Base-by-base conservation (phyloP, 805 yeast species). In the Suhomyces tanzawaensis region DNA sequence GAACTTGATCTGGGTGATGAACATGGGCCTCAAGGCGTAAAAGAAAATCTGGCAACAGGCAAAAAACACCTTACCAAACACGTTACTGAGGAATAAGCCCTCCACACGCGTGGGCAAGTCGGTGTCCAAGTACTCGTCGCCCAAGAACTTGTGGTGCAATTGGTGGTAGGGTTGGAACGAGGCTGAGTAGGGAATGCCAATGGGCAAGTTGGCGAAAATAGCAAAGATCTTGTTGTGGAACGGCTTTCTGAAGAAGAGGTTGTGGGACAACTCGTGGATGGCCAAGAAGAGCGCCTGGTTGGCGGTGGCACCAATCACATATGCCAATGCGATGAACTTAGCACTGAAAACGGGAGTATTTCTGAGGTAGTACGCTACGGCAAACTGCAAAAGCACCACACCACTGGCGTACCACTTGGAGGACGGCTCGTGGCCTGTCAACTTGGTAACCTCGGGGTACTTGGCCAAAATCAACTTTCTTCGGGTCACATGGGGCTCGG, bases 21-120 rank as follows among this genome's bases (percentile, higher is more conserved):
- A 85, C 83, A 88, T 84, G 24, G 97, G 97, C 49, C 97, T 72
- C 45, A 89, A 60, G 0, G 96, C 96, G 54, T 89, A 89, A 60
- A 89, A 89, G 38, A 89, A 76, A 41, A 89, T 80, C 65, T 89
- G 96, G 65, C 81, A 89, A 3, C 90, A 83, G 11, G 95, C 95
- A 56, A 89, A 89, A 55, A 89, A 87, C 0, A 93, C 85, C 60
- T 89, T 89, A 1, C 96, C 96, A 31, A 86, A 71, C 2, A 88
- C 78, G 46, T 79, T 85, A 17, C 89, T 81, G 24, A 89, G 68
- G 4, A 89, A 54, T 1, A 82, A 29, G 0, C 95, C 93, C 60
- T 89, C 97, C 23, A 79, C 71, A 17, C 63, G 57, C 0, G 96
- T 89, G 24, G 97, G 97, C 45, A 89, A 67, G 58, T 89, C 97